phyloP scores from a whole-genome alignment of 1,139 yeast genomes.

The Arxiozyma telluris region DNA sequence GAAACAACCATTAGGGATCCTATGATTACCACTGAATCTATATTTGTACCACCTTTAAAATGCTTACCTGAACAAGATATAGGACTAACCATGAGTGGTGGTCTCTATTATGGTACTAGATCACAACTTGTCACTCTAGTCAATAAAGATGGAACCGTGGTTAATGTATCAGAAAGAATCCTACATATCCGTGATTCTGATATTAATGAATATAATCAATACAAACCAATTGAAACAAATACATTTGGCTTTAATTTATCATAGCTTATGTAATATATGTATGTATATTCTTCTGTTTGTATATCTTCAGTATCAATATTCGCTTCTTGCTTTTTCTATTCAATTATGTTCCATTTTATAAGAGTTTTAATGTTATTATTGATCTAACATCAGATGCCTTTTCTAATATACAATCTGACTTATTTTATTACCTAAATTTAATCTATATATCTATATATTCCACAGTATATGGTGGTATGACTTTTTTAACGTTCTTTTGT shows the following conservation, averaged over 20 bases:
- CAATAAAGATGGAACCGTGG: constrained; percentile 37
- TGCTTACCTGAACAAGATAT: constrained; percentile 29
- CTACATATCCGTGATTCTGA: constrained; percentile 33
- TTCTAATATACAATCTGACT: not conserved
- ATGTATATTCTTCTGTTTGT: not conserved
- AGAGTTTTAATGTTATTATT: not conserved
- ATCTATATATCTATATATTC: constrained; percentile 23
- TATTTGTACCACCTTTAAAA: constrained; percentile 59
- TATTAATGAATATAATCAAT: constrained; percentile 10
- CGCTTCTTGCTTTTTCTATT: not conserved
- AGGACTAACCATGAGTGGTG: constrained; percentile 33
- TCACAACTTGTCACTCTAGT: constrained; percentile 75
- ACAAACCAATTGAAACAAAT: constrained; percentile 15
- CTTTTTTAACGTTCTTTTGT: constrained; percentile 10
- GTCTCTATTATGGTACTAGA: constrained; percentile 73
- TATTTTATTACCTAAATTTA: not conserved
- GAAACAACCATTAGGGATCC: constrained; percentile 26
- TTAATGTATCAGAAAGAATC: constrained; percentile 39
- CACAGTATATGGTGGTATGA: constrained; percentile 23
- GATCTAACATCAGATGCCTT: not conserved
- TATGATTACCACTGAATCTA: constrained; percentile 46
- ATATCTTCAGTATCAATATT: not conserved
- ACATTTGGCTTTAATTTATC: constrained; percentile 15
- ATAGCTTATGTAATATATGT: not conserved
- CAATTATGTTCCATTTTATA: not conserved